Evolutionary conservation across 1,284 basidiomycete genomes (phyloP).

Genomic region (Xerocomus amazonicus): DNA sequence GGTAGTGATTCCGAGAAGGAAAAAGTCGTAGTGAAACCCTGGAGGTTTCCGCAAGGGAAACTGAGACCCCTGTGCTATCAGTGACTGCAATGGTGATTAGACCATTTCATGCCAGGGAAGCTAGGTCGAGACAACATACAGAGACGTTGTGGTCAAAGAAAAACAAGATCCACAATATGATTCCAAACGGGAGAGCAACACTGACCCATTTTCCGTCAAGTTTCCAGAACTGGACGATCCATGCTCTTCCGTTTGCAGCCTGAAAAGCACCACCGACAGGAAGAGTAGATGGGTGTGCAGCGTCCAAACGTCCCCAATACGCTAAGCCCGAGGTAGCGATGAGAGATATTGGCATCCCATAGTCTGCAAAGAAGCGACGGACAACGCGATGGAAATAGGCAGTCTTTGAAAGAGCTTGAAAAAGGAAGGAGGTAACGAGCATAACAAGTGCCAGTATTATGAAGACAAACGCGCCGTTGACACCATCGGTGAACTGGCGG

Average conservation of each 20-base stretch:
- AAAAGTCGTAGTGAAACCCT: constrained; percentile 90
- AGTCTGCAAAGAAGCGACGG: constrained; percentile 76
- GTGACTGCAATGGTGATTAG: constrained; percentile 46
- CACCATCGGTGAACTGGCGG: constrained; percentile 53
- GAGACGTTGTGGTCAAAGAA: constrained; percentile 86
- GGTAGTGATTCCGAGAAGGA: constrained; percentile 88
- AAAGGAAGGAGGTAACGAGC: constrained; percentile 70
- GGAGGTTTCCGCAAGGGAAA: constrained; percentile 91
- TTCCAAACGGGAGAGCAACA: constrained; percentile 71
- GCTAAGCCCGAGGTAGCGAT: constrained; percentile 72
- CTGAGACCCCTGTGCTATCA: constrained; percentile 91
- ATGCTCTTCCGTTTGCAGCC: constrained; percentile 71
- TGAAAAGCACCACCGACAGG: constrained; percentile 69
- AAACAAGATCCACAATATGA: constrained; percentile 70
- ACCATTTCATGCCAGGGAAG: neutral
- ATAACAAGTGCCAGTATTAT: constrained; percentile 79
- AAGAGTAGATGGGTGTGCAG: constrained; percentile 60
- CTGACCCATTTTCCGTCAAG: constrained; percentile 88
- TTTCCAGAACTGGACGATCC: constrained; percentile 93
- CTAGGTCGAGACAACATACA: constrained; percentile 37
- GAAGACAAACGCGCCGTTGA: constrained; percentile 62
- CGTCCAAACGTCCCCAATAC: constrained; percentile 80
- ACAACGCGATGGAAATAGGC: constrained; percentile 69
- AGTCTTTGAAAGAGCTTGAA: constrained; percentile 62
- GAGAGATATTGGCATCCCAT: constrained; percentile 86